These are phyloP conservation scores for Aspergillus hancockii DNA, from an alignment of 495 filamentous ascomycete species.

Conservation along the genomic window DNA sequence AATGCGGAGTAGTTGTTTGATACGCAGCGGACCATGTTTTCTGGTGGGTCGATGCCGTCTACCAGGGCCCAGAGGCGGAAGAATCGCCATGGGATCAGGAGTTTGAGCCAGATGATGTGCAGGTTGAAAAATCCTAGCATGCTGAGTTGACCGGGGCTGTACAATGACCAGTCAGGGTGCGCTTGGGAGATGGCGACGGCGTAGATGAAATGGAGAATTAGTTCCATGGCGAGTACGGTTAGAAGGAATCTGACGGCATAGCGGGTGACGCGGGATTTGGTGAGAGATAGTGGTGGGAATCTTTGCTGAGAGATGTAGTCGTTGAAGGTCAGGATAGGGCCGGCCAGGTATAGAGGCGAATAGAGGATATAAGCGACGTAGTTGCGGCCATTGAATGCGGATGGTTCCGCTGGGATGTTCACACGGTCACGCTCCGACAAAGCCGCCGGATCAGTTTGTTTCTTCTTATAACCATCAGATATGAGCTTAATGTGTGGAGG, in stretches of 20 bases:
- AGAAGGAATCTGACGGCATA: conserved; percentile 87
- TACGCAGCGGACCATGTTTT: conserved; percentile 98
- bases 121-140: conserved; percentile 97
- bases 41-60: conserved; percentile 90
- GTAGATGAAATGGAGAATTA: conserved; percentile 93
- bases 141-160: conserved; percentile 84
- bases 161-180: conserved; percentile 73
- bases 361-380: conserved; percentile 89
- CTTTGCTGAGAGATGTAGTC: conserved; percentile 90
- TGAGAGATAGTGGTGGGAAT: conserved; percentile 69
- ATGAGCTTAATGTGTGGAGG: conserved; percentile 8
- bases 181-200: conserved; percentile 89
- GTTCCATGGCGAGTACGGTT: conserved; percentile 84
- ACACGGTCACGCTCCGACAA: conserved; percentile 88
- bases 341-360: conserved; percentile 87
- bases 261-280: conserved; percentile 61
- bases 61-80: conserved; percentile 93
- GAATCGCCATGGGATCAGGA: conserved; percentile 94
- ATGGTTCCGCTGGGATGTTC: conserved; percentile 64
- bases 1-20: conserved; percentile 89
- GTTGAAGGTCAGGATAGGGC: conserved; percentile 96
- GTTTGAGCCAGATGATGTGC: conserved; percentile 96
- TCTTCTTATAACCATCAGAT: conserved; percentile 89
- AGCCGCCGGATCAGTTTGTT: conserved; percentile 82
- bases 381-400: conserved; percentile 76